Base-by-base conservation (phyloP, 176 grass and related monocot species). In the Carex cristatella region DNA sequence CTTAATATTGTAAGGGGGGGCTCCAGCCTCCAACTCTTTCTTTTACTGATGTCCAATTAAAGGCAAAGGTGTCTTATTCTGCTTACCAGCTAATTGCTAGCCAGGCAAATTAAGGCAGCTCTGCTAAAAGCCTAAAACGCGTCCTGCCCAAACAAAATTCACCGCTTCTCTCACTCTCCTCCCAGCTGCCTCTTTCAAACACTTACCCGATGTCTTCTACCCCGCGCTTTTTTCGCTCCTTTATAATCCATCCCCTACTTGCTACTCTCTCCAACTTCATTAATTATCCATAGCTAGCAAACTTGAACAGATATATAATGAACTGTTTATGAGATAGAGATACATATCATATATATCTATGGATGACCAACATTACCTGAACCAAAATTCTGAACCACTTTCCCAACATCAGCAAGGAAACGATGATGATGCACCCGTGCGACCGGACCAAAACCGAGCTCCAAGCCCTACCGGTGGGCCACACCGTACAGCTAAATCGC, bases 1-100 rank as follows among this genome's bases (percentile, higher is more conserved):
- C 70, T 42, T 38, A 23, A 23, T 23, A 23, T 23, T 23, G 23
- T 23, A 23, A 23, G 23, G 23, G 23, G 23, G 23, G 23, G 23
- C 0, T 23, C 23, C 23, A 23, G 23, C 23, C 23, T 23, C 23
- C 23, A 23, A 23, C 23, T 23, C 23, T 23, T 23, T 23, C 23
- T 23, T 23, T 23, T 23, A 23, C 23, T 23, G 23, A 23, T 23
- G 23, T 23, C 23, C 23, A 23, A 23, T 23, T 23, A 23, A 23
- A 23, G 23, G 23, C 23, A 23, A 76, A 84, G 59, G 44, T 75
- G 35, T 58, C 67, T 65, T 35, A 61, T 31, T 84, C 23, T 92
- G 92, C 87, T 86, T 87, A 88, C 18, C 92, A 94, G 92, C 92
- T 94, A 94, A 94, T 94, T 85, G 54, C 86, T 88, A 87, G 69